Evolutionary conservation across 1,284 basidiomycete species (phyloP).

Genomic region (Sphagnurus paluster): DNA sequence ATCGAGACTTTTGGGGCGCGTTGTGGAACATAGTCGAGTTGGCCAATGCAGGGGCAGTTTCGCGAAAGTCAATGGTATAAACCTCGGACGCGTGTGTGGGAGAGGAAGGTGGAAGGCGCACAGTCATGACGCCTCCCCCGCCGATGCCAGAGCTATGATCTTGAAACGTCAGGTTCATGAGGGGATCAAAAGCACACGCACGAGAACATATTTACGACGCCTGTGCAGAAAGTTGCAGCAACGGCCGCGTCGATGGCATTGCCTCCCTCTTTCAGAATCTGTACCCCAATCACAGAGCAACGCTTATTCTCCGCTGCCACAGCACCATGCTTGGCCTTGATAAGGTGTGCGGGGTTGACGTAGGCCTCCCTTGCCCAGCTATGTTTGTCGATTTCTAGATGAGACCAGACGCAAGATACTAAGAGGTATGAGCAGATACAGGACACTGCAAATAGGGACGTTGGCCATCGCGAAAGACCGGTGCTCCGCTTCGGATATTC

Average conservation of each 20-base stretch:
- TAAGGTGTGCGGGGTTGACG: constrained; percentile 72
- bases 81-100: constrained; percentile 53
- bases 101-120: constrained; percentile 68
- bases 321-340: constrained; percentile 74
- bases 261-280: constrained; percentile 78
- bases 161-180: constrained; percentile 5
- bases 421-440: constrained; percentile 5
- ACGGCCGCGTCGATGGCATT: constrained; percentile 91
- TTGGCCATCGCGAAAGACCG: no score
- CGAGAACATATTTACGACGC: constrained; percentile 90
- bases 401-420: no score
- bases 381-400: background rate
- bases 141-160: constrained; percentile 77
- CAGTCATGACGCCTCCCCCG: constrained; percentile 90
- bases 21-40: constrained; percentile 75
- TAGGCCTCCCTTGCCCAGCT: background rate
- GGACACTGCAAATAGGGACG: constrained; percentile 7
- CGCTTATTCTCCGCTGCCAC: constrained; percentile 87
- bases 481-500: no score
- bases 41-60: constrained; percentile 76
- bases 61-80: constrained; percentile 86
- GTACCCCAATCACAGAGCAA: constrained; percentile 84
- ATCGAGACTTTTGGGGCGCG: constrained; percentile 50
- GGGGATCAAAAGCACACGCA: constrained; percentile 37
- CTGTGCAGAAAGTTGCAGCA: constrained; percentile 78